A percentile compares a stretch with the other conserved stretches of the same genome.
Evolutionary conservation across 2,329 filamentous ascomycete genomes (phyloP).

Genomic region (Colletotrichum sp.): DNA sequence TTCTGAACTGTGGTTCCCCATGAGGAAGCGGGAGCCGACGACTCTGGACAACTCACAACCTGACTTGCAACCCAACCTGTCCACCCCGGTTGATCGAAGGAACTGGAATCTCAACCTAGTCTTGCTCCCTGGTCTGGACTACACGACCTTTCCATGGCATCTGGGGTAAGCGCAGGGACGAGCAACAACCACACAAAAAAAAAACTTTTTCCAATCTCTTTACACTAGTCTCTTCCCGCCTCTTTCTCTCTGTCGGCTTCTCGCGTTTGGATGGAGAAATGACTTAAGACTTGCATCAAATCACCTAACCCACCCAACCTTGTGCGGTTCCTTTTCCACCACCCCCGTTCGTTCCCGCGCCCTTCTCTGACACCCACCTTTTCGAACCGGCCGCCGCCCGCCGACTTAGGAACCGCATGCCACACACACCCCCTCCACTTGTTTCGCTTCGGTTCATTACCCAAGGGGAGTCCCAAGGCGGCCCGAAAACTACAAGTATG

Average conservation of each 20-base stretch:
- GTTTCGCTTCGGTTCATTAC: neutral
- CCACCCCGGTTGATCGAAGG: constrained; percentile 1
- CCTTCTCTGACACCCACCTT: neutral
- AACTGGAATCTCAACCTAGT: neutral
- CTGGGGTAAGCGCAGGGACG: neutral
- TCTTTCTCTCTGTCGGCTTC: neutral
- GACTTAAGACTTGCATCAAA: constrained; percentile 9
- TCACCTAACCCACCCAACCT: constrained; percentile 12
- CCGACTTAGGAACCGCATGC: neutral
- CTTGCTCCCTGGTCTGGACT: neutral
- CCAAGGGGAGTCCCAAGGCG: neutral
- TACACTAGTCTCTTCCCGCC: neutral
- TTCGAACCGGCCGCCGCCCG: neutral
- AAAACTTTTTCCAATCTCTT: neutral
- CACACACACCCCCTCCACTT: neutral
- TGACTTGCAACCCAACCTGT: neutral
- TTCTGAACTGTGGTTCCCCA: neutral
- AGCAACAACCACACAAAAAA: neutral
- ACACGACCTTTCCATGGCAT: neutral
- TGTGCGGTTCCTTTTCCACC: neutral
- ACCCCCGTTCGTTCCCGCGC: neutral
- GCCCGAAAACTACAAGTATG: constrained; percentile 6
- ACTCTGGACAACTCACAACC: neutral
- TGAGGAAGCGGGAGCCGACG: neutral
- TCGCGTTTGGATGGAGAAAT: neutral